Base-by-base conservation (phyloP, 1,284 basidiomycete species). In the Gomphus bonarii region DNA sequence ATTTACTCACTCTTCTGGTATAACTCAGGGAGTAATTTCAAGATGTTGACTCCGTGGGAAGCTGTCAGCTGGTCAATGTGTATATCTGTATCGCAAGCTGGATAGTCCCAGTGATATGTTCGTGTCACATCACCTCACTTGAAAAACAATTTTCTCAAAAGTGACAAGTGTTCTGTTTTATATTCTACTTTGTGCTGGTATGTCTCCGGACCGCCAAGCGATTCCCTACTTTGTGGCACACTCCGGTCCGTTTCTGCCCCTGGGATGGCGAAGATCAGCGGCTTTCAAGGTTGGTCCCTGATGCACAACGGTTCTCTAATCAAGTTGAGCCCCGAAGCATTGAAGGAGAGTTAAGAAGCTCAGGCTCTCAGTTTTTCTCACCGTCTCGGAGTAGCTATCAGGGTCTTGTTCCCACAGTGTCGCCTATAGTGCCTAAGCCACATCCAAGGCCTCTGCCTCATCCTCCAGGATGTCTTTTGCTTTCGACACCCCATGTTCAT, bases 21-120 rank as follows among this genome's bases (percentile, higher is more conserved):
- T 36, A 44, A 6, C 28, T 25, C 12, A 52, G 57, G 48, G 58
- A 11, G 10, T 14, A 55, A 0, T 42, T 47, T 42, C 14, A 50
- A 79, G 75, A 68, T 52, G 63, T 68, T 9, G 74, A 78, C 59
- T 68, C 74, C 54, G 66, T 71, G 58, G 73, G 71, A 4, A 63
- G 73, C 5, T 85, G 82, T 64, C 68, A 69, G 52, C 63, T 79
- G 16, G 68, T 82, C 43, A 74, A 75, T 58, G 60, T 75, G 10
- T 81, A 73, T 61, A 76, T 82, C 20, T 60, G 80, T 43, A 64
- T 80, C 1, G 72, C 72, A 20, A 77, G 73, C 61, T 85, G 83
- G 83, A 63, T 81, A 30, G 69, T 76, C 50, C 81, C 82, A 11
- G 65, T 66, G 1, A 66, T 82, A 43, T 68, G 82, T 84, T 62